A percentile compares a stretch with the other conserved stretches of the same genome.
Evolutionary conservation across 257 asterid genomes (phyloP).

Genomic region (Gynochthodes officinalis): DNA sequence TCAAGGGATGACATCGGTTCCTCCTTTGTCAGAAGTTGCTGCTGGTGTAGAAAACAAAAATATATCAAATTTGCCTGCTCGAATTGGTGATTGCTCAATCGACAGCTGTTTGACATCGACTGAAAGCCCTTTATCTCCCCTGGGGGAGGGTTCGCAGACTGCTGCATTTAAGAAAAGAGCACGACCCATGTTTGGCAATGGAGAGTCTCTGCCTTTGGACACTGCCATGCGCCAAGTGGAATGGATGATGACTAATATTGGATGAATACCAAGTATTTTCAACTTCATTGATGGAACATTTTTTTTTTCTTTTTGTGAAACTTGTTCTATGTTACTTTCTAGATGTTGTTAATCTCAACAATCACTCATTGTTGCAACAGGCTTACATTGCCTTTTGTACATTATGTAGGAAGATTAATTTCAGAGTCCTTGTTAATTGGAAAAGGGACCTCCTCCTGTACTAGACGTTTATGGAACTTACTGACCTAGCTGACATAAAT

Average conservation of each 20-base stretch:
- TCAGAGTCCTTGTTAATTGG: not conserved
- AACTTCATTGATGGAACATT: constrained; percentile 6
- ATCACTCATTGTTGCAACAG: constrained; percentile 10
- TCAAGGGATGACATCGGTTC: constrained; percentile 29
- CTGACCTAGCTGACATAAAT: constrained; percentile 4
- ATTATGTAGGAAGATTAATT: constrained; percentile 28
- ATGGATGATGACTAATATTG: constrained; percentile 62
- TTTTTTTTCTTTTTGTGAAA: not conserved
- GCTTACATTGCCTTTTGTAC: constrained; percentile 27
- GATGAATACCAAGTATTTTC: constrained; percentile 9
- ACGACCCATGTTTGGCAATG: constrained; percentile 35
- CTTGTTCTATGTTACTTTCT: constrained; percentile 2
- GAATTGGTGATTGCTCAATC: constrained; percentile 50
- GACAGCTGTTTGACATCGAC: constrained; percentile 43
- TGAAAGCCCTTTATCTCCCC: constrained; percentile 38
- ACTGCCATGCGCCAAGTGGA: constrained; percentile 47
- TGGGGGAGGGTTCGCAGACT: constrained; percentile 35
- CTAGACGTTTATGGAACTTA: not conserved
- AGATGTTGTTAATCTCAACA: constrained; percentile 12
- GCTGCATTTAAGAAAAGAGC: constrained; percentile 61
- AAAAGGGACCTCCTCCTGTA: constrained; percentile 1
- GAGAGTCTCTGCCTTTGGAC: constrained; percentile 42
- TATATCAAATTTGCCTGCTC: constrained; percentile 36
- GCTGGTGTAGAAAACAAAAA: constrained; percentile 27
- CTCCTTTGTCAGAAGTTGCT: constrained; percentile 32